Evolutionary conservation across 805 yeast species (phyloP), one percentile per base, ranked within the genome.

Genomic region (Hyphopichia homilentoma): DNA sequence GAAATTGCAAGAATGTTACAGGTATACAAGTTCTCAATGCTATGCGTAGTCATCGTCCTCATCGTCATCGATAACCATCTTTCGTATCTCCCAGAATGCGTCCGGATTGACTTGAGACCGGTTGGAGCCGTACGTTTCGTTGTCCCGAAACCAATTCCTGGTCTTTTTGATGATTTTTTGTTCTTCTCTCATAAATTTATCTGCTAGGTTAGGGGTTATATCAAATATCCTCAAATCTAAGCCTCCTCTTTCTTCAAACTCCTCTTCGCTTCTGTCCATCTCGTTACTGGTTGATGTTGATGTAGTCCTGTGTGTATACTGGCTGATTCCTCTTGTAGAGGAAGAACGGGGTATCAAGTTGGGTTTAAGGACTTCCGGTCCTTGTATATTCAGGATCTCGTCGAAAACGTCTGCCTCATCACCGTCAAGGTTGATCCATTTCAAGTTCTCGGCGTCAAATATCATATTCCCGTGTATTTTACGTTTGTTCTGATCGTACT

Each of bases 371-470:
- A n/a, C n/a, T n/a, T n/a, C n/a, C n/a, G n/a, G n/a, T n/a, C n/a
- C n/a, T n/a, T n/a, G n/a, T n/a, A n/a, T n/a, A n/a, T n/a, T n/a
- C n/a, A n/a, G n/a, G 31, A 76, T 55, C 27, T 68, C 77, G 24
- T 60, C 68, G 40, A 78, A 74, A 3, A 77, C 73, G 20, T 55
- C 59, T 17, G 47, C 58, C 4, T 68, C 71, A 1, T 51, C 50
- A 21, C 52, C 50, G 20, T 54, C 59, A 26, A 69, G 39, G 41
- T 71, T 75, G n/a, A 77, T 65, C 86, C 86, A 80, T 38, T 75
- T 50, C 50, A 77, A 50, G 23, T 70, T 69, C 18, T 69, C 73
- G 7, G 73, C 66, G 48, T 79, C 84, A 48, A 75, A 80, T 17
- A 68, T 60, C 86, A 80, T 80, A 41, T 73, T 68, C 2, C 51